Percentiles rank a stretch among this genome's conserved stretches.
phyloP scores from a whole-genome alignment of 2,329 filamentous ascomycete genomes.

The Pleochaeta shiraiana region DNA sequence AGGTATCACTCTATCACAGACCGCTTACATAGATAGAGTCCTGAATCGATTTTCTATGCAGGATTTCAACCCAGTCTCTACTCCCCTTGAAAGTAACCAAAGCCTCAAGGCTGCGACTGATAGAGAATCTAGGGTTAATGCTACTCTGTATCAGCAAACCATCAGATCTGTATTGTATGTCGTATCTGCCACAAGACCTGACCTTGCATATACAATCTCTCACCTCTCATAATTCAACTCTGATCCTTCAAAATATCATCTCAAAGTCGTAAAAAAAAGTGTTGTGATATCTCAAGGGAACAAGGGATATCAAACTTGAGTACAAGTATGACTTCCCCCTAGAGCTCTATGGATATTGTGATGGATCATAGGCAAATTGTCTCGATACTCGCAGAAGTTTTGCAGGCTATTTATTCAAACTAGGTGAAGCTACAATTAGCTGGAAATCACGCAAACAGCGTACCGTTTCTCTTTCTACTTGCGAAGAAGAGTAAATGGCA shows the following conservation, averaged over 20 bases:
- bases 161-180: conserved; percentile 1
- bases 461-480: neutral
- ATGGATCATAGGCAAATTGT: neutral
- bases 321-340: neutral
- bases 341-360: neutral
- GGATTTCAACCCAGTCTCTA: neutral
- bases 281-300: neutral
- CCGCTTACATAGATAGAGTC: conserved; percentile 3
- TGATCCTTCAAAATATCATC: neutral
- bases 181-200: neutral
- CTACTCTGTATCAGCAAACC: neutral
- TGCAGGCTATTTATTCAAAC: neutral
- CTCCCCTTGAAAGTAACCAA: neutral
- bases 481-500: neutral
- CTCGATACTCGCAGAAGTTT: neutral
- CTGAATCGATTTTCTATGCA: neutral
- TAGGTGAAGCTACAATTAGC: neutral
- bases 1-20: neutral
- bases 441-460: neutral
- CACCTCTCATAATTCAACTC: neutral
- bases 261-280: neutral
- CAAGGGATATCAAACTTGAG: neutral
- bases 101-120: neutral
- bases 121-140: neutral
- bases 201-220: neutral